phyloP scores from a whole-genome alignment of 148 eudicot genomes.

The Amaranthus cruentus region DNA sequence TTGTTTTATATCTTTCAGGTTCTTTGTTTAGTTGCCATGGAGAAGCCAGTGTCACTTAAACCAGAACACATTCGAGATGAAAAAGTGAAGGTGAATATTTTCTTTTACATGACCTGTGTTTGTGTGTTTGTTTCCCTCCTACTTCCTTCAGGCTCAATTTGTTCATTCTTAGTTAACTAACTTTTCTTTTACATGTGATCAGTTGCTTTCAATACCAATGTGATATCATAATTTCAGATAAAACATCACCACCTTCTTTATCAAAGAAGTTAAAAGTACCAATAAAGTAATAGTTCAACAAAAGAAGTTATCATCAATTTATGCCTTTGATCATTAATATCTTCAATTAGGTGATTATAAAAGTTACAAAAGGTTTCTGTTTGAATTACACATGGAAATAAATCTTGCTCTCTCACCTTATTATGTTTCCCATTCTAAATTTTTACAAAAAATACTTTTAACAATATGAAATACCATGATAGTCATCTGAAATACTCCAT shows the following conservation, averaged over 20 bases:
- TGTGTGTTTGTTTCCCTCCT: background rate
- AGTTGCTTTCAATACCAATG: background rate
- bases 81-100: slow-evolving; percentile 75
- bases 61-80: slow-evolving; percentile 97
- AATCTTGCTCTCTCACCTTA: too few relatives aligned
- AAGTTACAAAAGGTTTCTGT: too few relatives aligned
- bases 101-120: slow-evolving; percentile 1
- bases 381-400: too few relatives aligned
- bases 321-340: too few relatives aligned
- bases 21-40: slow-evolving; percentile 95
- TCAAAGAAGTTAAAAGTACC: background rate
- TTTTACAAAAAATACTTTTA: too few relatives aligned
- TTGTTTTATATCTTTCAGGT: slow-evolving; percentile 46
- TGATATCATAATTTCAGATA: background rate
- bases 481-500: too few relatives aligned
- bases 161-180: background rate
- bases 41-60: slow-evolving; percentile 81
- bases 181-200: background rate
- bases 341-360: too few relatives aligned
- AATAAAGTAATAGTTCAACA: background rate
- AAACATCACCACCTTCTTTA: too few relatives aligned
- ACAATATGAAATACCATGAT: too few relatives aligned
- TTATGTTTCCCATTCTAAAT: too few relatives aligned
- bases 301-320: too few relatives aligned
- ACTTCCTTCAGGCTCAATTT: background rate